Conservation (phyloP, 345 rosid genomes). For the Populus pruinosa region DNA sequence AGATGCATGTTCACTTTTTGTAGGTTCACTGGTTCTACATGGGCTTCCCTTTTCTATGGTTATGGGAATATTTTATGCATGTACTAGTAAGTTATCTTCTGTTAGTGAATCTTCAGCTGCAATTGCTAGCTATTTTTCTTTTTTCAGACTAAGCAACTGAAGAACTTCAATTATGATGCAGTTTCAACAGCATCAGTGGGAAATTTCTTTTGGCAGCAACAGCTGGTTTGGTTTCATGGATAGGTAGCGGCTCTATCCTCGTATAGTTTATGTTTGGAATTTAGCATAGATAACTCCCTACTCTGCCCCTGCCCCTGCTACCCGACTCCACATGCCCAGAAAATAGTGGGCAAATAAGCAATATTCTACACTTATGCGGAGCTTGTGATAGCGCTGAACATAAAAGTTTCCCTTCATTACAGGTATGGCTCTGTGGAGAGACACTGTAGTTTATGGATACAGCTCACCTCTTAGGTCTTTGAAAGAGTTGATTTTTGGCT, state of each 20-base stretch:
- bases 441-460: conserved; percentile 55
- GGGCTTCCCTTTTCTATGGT: conserved; percentile 89
- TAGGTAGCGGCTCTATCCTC: conserved; percentile 49
- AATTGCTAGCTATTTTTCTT: neutral
- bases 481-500: conserved; percentile 58
- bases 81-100: conserved; percentile 47
- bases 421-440: conserved; percentile 79
- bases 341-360: neutral
- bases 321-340: neutral
- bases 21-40: conserved; percentile 82
- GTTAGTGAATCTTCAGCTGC: neutral
- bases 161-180: conserved; percentile 20
- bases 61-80: conserved; percentile 78
- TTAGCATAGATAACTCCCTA: neutral
- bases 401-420: conserved; percentile 17
- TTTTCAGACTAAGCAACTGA: neutral
- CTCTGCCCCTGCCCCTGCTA: neutral
- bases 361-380: neutral
- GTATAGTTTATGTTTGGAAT: neutral
- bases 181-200: conserved; percentile 56
- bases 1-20: conserved; percentile 10
- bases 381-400: neutral
- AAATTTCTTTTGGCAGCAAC: conserved; percentile 73
- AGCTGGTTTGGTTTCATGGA: conserved; percentile 63
- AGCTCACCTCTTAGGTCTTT: conserved; percentile 60